These are phyloP conservation scores for Coleophoma cylindrospora DNA, from an alignment of 2,329 filamentous ascomycete genomes.

Conservation along the genomic window DNA sequence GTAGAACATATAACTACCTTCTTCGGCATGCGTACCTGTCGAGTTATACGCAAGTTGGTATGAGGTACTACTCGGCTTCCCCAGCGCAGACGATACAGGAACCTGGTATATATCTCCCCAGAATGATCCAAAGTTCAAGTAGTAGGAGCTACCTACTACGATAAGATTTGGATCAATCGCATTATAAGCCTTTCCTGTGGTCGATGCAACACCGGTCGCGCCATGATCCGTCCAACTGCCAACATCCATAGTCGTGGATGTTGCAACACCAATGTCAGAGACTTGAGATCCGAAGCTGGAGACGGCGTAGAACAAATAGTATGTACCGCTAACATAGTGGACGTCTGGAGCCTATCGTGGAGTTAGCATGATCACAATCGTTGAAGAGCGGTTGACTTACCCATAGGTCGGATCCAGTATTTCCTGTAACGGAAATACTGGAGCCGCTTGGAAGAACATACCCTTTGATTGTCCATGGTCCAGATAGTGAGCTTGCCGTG, in stretches of 20 bases:
- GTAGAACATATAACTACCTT: slow-evolving; percentile 52
- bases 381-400: slow-evolving; percentile 18
- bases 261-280: slow-evolving; percentile 46
- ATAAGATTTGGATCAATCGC: slow-evolving; percentile 56
- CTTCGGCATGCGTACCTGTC: slow-evolving; percentile 44
- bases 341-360: slow-evolving; percentile 56
- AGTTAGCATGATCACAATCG: not conserved
- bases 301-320: slow-evolving; percentile 59
- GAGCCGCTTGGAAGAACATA: slow-evolving; percentile 31
- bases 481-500: slow-evolving; percentile 30
- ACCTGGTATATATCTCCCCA: slow-evolving; percentile 62
- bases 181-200: slow-evolving; percentile 42
- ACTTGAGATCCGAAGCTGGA: slow-evolving; percentile 48
- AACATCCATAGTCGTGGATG: slow-evolving; percentile 37
- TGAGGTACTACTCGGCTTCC: slow-evolving; percentile 22
- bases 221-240: slow-evolving; percentile 58
- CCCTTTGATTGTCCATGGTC: slow-evolving; percentile 36
- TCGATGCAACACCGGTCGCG: slow-evolving; percentile 43
- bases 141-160: slow-evolving; percentile 34
- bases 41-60: slow-evolving; percentile 50
- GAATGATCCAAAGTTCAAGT: slow-evolving; percentile 63
- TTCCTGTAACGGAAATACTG: slow-evolving; percentile 29
- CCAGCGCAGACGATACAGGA: slow-evolving; percentile 34
- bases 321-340: slow-evolving; percentile 46
- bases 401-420: slow-evolving; percentile 30